Conservation (phyloP, 306 rosid species). For the Herpetospermum pedunculosum region DNA sequence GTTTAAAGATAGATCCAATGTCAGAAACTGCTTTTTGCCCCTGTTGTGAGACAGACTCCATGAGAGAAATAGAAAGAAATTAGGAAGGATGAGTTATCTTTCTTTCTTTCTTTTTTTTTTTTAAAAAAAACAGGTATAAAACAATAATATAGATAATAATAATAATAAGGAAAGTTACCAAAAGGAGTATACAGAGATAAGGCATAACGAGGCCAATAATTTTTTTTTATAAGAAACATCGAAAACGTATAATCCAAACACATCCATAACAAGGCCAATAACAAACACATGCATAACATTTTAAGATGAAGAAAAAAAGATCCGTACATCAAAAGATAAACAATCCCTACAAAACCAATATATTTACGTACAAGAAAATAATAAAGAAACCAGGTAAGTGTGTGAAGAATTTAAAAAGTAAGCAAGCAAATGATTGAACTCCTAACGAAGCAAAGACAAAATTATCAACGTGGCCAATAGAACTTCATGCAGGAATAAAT, state of each 20-base stretch:
- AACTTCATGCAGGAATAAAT: not conserved
- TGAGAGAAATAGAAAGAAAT: not conserved
- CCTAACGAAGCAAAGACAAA: not conserved
- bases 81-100: not conserved
- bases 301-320: not conserved
- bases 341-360: not conserved
- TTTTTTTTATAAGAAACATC: too few species aligned
- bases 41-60: not conserved
- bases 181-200: not conserved
- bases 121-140: not conserved
- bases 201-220: not conserved
- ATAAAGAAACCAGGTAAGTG: not conserved
- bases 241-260: too few species aligned
- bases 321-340: not conserved
- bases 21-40: not conserved
- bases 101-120: not conserved
- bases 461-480: not conserved
- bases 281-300: not conserved
- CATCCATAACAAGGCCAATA: not conserved
- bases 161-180: not conserved
- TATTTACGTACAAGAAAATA: not conserved
- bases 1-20: slow-evolving; percentile 10
- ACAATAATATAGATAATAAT: not conserved
- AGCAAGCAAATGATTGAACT: not conserved
- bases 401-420: not conserved